These are phyloP conservation scores for Colletotrichum graminicola DNA, from an alignment of 2,329 filamentous ascomycete genomes.

Conservation along the genomic window DNA sequence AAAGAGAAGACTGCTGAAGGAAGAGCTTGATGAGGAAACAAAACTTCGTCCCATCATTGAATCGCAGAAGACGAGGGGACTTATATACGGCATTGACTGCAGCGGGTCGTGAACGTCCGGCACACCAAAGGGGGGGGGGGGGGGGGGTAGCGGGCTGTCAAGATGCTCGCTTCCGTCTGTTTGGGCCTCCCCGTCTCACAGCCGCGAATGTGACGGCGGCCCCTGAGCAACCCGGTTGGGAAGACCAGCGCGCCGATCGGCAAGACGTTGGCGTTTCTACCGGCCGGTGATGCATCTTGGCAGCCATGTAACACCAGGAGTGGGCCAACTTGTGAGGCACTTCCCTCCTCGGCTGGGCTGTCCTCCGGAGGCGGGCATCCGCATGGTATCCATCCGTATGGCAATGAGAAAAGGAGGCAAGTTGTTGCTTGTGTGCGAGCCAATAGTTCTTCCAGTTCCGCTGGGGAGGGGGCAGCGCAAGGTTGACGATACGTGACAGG, in stretches of 20 bases:
- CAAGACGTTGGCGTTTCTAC: neutral
- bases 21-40: constrained; percentile 20
- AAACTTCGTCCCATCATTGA: neutral
- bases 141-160: neutral
- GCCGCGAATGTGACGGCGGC: constrained; percentile 2
- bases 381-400: neutral
- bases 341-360: constrained; percentile 20
- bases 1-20: constrained; percentile 37
- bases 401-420: constrained; percentile 11
- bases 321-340: neutral
- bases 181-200: constrained; percentile 24
- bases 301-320: neutral
- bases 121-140: no score
- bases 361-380: constrained; percentile 10
- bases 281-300: constrained; percentile 30
- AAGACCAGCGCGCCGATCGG: constrained; percentile 17
- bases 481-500: neutral
- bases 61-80: neutral
- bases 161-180: neutral
- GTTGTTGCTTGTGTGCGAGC: constrained; percentile 20
- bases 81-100: constrained; percentile 32
- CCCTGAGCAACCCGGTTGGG: constrained; percentile 27
- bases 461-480: neutral
- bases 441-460: constrained; percentile 33
- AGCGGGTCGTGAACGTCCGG: neutral